Conservation (phyloP, 1,139 yeast genomes). For the Kurtzmaniella quercitrusa region DNA sequence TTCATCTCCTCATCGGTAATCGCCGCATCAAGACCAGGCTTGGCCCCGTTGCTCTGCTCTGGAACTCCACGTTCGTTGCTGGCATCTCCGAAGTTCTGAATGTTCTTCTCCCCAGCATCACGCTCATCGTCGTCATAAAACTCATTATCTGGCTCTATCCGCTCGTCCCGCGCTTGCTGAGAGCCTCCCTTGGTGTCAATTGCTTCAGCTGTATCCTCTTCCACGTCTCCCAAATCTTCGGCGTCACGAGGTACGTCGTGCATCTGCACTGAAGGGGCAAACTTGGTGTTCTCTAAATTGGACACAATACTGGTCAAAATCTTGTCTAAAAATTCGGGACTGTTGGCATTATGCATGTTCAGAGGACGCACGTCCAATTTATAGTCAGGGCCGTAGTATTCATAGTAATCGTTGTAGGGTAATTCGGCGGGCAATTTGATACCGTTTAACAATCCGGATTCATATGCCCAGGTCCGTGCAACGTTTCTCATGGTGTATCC, state of each 20-base stretch:
- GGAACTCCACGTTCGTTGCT: neutral
- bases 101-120: slow-evolving; percentile 39
- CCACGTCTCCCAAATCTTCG: slow-evolving; percentile 79
- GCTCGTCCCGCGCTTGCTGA: slow-evolving; percentile 74
- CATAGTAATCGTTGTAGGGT: slow-evolving; percentile 95
- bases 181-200: slow-evolving; percentile 92
- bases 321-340: slow-evolving; percentile 87
- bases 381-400: slow-evolving; percentile 95
- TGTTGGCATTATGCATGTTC: slow-evolving; percentile 94
- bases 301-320: slow-evolving; percentile 72
- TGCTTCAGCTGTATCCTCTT: slow-evolving; percentile 69
- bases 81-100: slow-evolving; percentile 10
- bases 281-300: slow-evolving; percentile 82
- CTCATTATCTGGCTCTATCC: slow-evolving; percentile 62
- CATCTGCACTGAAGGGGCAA: slow-evolving; percentile 95
- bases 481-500: slow-evolving; percentile 98
- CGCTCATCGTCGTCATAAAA: slow-evolving; percentile 62
- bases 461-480: slow-evolving; percentile 93
- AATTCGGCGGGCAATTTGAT: slow-evolving; percentile 74
- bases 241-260: slow-evolving; percentile 83
- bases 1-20: slow-evolving; percentile 37
- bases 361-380: slow-evolving; percentile 90
- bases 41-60: neutral
- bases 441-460: slow-evolving; percentile 83
- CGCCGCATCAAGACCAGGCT: neutral